Conservation (phyloP, 805 yeast genomes). For the Saccharomycopsis sp. region DNA sequence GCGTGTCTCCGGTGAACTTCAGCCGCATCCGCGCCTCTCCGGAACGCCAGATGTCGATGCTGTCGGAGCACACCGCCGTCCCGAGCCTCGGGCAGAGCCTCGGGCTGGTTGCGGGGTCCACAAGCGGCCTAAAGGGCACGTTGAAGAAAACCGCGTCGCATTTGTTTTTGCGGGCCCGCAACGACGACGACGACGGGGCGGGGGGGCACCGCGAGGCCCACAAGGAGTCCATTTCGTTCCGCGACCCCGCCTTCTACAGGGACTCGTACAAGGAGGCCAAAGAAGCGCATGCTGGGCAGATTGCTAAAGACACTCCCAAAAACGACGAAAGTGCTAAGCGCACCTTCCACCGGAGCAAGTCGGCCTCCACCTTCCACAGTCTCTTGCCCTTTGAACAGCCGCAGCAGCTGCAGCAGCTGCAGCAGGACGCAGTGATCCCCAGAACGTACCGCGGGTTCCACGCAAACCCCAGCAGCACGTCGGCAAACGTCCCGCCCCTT, state of each 20-base stretch:
- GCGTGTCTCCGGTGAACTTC: neutral
- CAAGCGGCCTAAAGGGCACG: neutral
- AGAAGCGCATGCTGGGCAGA: neutral
- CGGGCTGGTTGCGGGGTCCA: neutral
- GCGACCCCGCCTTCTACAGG: neutral
- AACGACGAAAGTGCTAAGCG: neutral
- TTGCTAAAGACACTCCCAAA: neutral
- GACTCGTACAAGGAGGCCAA: neutral
- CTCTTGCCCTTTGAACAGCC: neutral
- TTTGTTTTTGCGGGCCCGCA: conserved; percentile 10
- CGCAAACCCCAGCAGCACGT: conserved; percentile 1
- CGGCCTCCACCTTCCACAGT: neutral
- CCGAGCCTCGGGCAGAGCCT: neutral
- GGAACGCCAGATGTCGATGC: neutral
- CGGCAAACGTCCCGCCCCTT: conserved; percentile 10
- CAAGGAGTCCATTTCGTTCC: too few species aligned
- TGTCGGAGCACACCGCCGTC: neutral
- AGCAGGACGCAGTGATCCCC: neutral
- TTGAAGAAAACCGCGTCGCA: conserved; percentile 19
- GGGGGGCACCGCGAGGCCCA: neutral
- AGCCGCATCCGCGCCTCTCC: neutral
- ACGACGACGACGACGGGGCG: conserved; percentile 3
- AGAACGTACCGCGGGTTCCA: conserved; percentile 15
- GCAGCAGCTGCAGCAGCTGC: neutral
- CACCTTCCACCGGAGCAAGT: neutral